Conservation (phyloP, 768 basidiomycete species). For the Lactifluus pinguis region DNA sequence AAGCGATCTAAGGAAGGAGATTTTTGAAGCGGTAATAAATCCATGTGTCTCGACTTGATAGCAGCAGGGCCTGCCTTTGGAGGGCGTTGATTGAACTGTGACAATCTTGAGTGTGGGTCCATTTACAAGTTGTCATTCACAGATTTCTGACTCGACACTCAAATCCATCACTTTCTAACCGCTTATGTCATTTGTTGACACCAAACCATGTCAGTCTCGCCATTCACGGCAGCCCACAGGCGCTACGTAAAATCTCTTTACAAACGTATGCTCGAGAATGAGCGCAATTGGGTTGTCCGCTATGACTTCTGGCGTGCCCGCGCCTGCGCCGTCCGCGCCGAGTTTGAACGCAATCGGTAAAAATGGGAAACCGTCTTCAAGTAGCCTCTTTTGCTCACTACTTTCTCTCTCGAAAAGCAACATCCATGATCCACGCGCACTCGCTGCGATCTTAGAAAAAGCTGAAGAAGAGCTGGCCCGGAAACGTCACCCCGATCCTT, state of each 20-base stretch:
- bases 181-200: too few species aligned
- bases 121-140: conserved; percentile 28
- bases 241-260: conserved; percentile 89
- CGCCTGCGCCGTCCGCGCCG: conserved; percentile 80
- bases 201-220: conserved; percentile 41
- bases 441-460: conserved; percentile 67
- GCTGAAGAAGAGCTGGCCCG: conserved; percentile 68
- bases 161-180: too few species aligned
- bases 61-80: conserved; percentile 58
- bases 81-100: conserved; percentile 65
- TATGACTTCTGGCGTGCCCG: conserved; percentile 80
- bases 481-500: conserved; percentile 83
- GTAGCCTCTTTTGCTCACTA: background rate
- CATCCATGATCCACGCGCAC: conserved; percentile 74
- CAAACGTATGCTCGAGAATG: conserved; percentile 75
- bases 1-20: conserved; percentile 38
- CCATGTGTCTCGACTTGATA: conserved; percentile 38
- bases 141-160: too few species aligned
- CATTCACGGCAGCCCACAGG: conserved; percentile 69
- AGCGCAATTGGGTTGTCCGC: conserved; percentile 83
- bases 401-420: conserved; percentile 37
- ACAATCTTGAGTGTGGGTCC: conserved; percentile 70
- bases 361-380: conserved; percentile 21
- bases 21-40: conserved; percentile 22
- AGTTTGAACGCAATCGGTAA: conserved; percentile 90